A percentile compares a stretch with the other conserved stretches of the same genome.
Evolutionary conservation across 148 eudicot genomes (phyloP).

Genomic region (Cornus suecica): DNA sequence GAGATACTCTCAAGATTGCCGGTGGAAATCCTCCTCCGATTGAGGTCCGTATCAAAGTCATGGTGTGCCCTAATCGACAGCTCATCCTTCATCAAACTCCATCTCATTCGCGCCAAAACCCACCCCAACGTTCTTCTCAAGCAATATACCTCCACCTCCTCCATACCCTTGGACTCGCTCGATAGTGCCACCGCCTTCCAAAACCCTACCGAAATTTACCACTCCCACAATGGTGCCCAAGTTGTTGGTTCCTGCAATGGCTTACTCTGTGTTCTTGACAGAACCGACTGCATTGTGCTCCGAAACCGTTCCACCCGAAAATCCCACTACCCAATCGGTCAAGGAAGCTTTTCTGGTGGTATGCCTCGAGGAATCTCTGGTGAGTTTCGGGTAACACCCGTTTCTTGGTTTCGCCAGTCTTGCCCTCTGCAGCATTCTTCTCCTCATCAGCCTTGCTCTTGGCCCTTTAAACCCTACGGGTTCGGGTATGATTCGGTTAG

Average conservation of each 20-base stretch:
- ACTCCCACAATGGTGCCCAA: too few species aligned
- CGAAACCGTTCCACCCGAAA: conserved; percentile 24
- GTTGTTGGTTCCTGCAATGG: not conserved
- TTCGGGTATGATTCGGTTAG: conserved; percentile 35
- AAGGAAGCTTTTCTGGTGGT: too few species aligned
- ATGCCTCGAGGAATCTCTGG: too few species aligned
- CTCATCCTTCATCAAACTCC: conserved; percentile 27
- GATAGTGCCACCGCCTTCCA: not conserved
- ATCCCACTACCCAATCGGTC: conserved; percentile 7
- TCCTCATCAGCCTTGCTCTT: not conserved
- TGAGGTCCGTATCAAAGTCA: conserved; percentile 17
- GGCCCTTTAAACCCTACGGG: conserved; percentile 13
- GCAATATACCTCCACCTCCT: conserved; percentile 7
- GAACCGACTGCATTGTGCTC: conserved; percentile 16
- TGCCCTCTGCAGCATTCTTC: too few species aligned
- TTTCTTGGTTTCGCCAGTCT: too few species aligned
- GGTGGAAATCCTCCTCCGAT: conserved; percentile 15
- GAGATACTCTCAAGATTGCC: conserved; percentile 24
- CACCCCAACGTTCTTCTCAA: conserved; percentile 14
- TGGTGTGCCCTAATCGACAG: conserved; percentile 26
- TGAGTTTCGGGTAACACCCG: too few species aligned
- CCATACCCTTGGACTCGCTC: conserved; percentile 23
- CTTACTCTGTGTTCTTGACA: not conserved
- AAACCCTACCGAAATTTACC: too few species aligned
- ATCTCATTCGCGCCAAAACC: conserved; percentile 15